Conservation (phyloP, 495 filamentous ascomycete genomes). For the Hamigera avellanea region DNA sequence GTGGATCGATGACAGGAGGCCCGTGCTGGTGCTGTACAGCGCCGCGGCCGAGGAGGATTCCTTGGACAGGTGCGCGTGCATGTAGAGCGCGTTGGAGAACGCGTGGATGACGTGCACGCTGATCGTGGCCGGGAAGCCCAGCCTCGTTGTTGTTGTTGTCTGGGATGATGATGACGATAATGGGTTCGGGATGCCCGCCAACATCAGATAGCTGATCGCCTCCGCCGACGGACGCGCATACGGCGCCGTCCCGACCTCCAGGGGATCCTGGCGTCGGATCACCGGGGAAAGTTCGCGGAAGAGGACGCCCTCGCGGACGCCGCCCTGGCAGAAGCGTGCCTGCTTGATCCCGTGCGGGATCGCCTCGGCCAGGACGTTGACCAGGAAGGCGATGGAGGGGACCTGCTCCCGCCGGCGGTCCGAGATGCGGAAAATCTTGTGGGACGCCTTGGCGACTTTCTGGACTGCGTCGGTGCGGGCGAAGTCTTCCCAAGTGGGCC, state of each 20-base stretch:
- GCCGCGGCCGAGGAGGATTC: constrained; percentile 51
- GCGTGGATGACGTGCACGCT: constrained; percentile 36
- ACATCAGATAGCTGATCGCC: constrained; percentile 28
- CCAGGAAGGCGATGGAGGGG: constrained; percentile 68
- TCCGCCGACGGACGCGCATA: constrained; percentile 32
- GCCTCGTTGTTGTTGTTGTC: too few species aligned
- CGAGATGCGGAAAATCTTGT: constrained; percentile 66
- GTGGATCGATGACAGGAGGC: constrained; percentile 52
- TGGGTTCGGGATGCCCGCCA: constrained; percentile 36
- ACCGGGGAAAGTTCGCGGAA: constrained; percentile 50
- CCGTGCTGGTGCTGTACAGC: constrained; percentile 60
- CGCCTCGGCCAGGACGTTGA: constrained; percentile 57
- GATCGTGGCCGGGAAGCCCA: constrained; percentile 27
- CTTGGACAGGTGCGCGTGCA: constrained; percentile 36
- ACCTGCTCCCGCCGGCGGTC: constrained; percentile 70
- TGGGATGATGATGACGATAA: too few species aligned
- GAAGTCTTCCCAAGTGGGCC: constrained; percentile 51
- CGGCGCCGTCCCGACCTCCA: constrained; percentile 46
- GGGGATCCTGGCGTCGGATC: constrained; percentile 53
- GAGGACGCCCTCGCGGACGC: constrained; percentile 73
- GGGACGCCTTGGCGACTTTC: constrained; percentile 18
- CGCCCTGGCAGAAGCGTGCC: constrained; percentile 74
- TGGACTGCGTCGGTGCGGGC: constrained; percentile 47
- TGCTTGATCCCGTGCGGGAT: constrained; percentile 53
- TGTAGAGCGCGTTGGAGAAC: constrained; percentile 40